These are phyloP conservation scores for Lachnellula cervina DNA, from an alignment of 2,329 filamentous ascomycete species.

Conservation along the genomic window DNA sequence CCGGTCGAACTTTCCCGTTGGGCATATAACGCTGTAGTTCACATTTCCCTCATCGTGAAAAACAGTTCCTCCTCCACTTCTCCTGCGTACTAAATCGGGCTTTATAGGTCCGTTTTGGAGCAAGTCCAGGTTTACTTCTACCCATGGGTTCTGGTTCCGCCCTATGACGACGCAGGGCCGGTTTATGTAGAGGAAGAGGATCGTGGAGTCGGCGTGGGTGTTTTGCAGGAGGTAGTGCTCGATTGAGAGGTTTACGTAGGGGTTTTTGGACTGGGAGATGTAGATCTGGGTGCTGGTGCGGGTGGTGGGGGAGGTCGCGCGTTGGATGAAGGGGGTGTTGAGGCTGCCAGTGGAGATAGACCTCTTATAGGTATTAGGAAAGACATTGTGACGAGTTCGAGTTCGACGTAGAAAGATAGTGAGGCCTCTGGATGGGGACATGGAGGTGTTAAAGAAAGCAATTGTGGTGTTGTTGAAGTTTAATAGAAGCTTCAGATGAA, in stretches of 20 bases:
- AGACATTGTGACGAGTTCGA: neutral
- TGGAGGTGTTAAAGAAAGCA: neutral
- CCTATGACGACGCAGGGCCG: constrained; percentile 84
- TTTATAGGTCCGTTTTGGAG: constrained; percentile 36
- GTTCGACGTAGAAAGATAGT: constrained; percentile 5
- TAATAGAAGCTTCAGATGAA: neutral
- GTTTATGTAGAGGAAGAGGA: constrained; percentile 88
- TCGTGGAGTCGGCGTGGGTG: constrained; percentile 63
- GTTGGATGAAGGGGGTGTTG: constrained; percentile 8
- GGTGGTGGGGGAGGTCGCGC: constrained; percentile 35
- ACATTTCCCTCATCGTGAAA: constrained; percentile 92
- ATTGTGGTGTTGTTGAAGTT: neutral
- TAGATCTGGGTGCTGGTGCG: constrained; percentile 59
- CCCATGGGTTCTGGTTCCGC: constrained; percentile 96
- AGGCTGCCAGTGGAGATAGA: constrained; percentile 5
- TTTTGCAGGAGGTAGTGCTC: constrained; percentile 84
- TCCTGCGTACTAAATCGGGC: constrained; percentile 68
- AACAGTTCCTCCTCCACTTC: constrained; percentile 86
- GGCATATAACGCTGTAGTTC: constrained; percentile 91
- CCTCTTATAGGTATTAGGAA: constrained; percentile 1
- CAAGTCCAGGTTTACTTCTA: constrained; percentile 72
- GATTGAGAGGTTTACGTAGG: constrained; percentile 87
- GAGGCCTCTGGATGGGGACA: constrained; percentile 29
- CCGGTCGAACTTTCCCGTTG: constrained; percentile 69
- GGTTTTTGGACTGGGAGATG: constrained; percentile 63